A percentile compares a stretch with the other conserved stretches of the same genome.
phyloP scores from a whole-genome alignment of 805 yeast genomes.

The Barnettozyma botsteinii region DNA sequence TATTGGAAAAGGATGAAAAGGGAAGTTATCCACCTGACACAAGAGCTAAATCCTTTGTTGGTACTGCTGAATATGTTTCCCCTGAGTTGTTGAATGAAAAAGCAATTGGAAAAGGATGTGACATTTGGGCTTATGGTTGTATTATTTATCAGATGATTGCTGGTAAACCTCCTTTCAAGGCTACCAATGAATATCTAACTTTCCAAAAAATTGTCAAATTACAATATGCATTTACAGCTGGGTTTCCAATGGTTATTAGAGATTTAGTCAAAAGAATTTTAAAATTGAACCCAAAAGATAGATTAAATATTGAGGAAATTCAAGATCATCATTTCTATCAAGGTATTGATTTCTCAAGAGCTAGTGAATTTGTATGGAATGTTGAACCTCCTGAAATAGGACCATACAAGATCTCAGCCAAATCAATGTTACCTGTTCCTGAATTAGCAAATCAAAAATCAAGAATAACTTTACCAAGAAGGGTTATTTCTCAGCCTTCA shows the following conservation, averaged over 20 bases:
- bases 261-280: slow-evolving; percentile 69
- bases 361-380: slow-evolving; percentile 49
- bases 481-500: slow-evolving; percentile 19
- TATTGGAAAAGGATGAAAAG: slow-evolving; percentile 47
- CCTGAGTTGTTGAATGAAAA: slow-evolving; percentile 75
- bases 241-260: slow-evolving; percentile 67
- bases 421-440: slow-evolving; percentile 74
- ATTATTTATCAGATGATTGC: slow-evolving; percentile 93
- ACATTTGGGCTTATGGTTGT: slow-evolving; percentile 99
- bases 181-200: slow-evolving; percentile 73
- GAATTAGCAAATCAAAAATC: slow-evolving; percentile 31
- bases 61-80: slow-evolving; percentile 94
- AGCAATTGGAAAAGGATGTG: slow-evolving; percentile 85
- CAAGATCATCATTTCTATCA: slow-evolving; percentile 61
- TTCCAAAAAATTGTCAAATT: slow-evolving; percentile 77
- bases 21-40: slow-evolving; percentile 59
- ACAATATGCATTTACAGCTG: slow-evolving; percentile 80
- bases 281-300: slow-evolving; percentile 55
- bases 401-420: slow-evolving; percentile 70
- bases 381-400: slow-evolving; percentile 55
- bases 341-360: slow-evolving; percentile 48
- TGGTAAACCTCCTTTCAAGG: slow-evolving; percentile 85
- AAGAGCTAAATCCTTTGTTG: slow-evolving; percentile 75
- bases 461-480: slow-evolving; percentile 22
- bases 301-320: slow-evolving; percentile 52